These are phyloP conservation scores for Vararia minispora DNA, from an alignment of 768 basidiomycete species.

Conservation along the genomic window DNA sequence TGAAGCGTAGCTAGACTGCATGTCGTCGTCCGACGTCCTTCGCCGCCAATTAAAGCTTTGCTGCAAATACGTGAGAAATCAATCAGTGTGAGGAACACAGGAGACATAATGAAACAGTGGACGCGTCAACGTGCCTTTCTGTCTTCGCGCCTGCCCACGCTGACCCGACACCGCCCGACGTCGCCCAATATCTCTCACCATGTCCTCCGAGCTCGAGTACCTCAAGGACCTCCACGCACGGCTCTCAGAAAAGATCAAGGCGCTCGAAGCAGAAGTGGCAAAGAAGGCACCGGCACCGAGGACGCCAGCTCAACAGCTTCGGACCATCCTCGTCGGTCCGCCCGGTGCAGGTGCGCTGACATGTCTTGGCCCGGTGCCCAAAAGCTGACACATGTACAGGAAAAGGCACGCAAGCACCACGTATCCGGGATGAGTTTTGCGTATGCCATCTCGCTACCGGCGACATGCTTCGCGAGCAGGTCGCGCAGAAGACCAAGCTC, in stretches of 20 bases:
- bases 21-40: too few relatives aligned
- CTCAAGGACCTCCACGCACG: conserved; percentile 88
- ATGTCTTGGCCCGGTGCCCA: conserved; percentile 1
- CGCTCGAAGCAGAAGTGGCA: conserved; percentile 59
- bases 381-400: conserved; percentile 34
- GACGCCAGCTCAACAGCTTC: conserved; percentile 67
- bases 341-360: conserved; percentile 81
- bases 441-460: conserved; percentile 98
- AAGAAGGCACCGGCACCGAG: conserved; percentile 26
- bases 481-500: conserved; percentile 73
- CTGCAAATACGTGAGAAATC: too few relatives aligned
- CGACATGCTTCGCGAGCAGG: conserved; percentile 96
- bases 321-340: conserved; percentile 91
- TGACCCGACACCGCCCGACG: background rate
- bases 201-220: conserved; percentile 78
- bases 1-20: too few relatives aligned
- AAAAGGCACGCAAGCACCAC: conserved; percentile 97
- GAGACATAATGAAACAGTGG: too few relatives aligned
- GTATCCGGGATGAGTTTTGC: conserved; percentile 85
- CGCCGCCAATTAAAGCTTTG: too few relatives aligned
- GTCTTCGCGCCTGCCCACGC: conserved; percentile 4
- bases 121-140: background rate
- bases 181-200: conserved; percentile 41
- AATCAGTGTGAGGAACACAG: too few relatives aligned
- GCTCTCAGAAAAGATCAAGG: conserved; percentile 80